These are phyloP conservation scores for Myxozyma kluyveri DNA, from an alignment of 805 yeast species.

Conservation along the genomic window DNA sequence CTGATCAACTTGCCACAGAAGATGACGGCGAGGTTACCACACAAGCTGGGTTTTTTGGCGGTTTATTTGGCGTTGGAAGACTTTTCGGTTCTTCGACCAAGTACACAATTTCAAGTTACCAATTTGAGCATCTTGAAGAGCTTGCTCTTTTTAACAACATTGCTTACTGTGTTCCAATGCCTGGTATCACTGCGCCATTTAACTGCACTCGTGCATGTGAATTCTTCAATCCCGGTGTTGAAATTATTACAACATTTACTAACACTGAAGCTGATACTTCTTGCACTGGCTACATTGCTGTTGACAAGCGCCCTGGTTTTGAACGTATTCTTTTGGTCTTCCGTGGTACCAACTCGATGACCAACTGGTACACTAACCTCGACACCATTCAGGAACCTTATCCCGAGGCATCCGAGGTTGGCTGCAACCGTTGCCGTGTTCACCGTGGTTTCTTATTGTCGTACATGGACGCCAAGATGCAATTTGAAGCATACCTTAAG, in stretches of 20 bases:
- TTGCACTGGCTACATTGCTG: constrained; percentile 32
- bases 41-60: constrained; percentile 19
- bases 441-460: constrained; percentile 61
- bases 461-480: constrained; percentile 45
- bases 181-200: constrained; percentile 31
- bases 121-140: constrained; percentile 20
- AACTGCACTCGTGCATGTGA: constrained; percentile 32
- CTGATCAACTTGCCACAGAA: constrained; percentile 9
- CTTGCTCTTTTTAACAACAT: constrained; percentile 24
- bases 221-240: constrained; percentile 21
- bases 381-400: constrained; percentile 34
- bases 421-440: constrained; percentile 54
- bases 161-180: constrained; percentile 31
- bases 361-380: constrained; percentile 64
- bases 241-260: constrained; percentile 25
- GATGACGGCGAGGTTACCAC: constrained; percentile 6
- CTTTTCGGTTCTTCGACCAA: constrained; percentile 15
- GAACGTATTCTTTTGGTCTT: constrained; percentile 44
- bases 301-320: constrained; percentile 44
- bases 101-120: constrained; percentile 17
- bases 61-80: constrained; percentile 17
- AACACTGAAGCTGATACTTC: constrained; percentile 19
- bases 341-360: constrained; percentile 60
- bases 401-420: background rate
- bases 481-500: constrained; percentile 27